Evolutionary conservation across 257 asterid genomes (phyloP), one percentile per base, ranked within the genome.

Genomic region (Ehretia macrophylla): DNA sequence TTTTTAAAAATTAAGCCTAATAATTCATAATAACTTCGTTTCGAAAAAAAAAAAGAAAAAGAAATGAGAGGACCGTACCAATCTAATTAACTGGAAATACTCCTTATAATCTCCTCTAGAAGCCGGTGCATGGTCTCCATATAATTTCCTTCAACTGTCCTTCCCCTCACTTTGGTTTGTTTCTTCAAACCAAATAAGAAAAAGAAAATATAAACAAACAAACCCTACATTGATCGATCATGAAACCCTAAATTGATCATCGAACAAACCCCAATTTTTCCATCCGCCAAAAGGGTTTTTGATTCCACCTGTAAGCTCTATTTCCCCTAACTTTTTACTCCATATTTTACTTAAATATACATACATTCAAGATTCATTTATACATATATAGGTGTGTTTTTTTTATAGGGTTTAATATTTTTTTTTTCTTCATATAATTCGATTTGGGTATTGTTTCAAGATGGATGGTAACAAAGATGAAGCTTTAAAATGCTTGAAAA

Each of bases 401-500:
- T n/a, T n/a, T n/a, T n/a, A n/a, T n/a, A n/a, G n/a, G n/a, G n/a
- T n/a, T n/a, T n/a, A n/a, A 17, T 12, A 5, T 22, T 0, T 8
- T 23, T 32, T 12, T 3, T 32, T 16, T n/a, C n/a, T 49, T 48
- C 11, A 22, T 27, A 27, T 27, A 27, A 37, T 44, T 17, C 19
- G 40, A 20, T 51, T 46, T 53, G 19, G 19, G 17, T 21, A 1
- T 60, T n/a, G 44, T 11, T 40, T 32, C 12, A 49, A 61, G 71
- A 91, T 91, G 98, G 98, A 91, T 58, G 98, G 98, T 44, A 91
- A 91, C 76, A 91, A 91, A 77, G 98, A 91, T 55, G 98, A 91
- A 72, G 96, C 96, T 18, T 51, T 84, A 57, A 91, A 81, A 69
- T 91, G 98, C 75, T 61, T 88, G 78, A 64, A 76, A 64, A 88